Base-by-base conservation (phyloP, 768 basidiomycete genomes). In the Suillus alpinus region DNA sequence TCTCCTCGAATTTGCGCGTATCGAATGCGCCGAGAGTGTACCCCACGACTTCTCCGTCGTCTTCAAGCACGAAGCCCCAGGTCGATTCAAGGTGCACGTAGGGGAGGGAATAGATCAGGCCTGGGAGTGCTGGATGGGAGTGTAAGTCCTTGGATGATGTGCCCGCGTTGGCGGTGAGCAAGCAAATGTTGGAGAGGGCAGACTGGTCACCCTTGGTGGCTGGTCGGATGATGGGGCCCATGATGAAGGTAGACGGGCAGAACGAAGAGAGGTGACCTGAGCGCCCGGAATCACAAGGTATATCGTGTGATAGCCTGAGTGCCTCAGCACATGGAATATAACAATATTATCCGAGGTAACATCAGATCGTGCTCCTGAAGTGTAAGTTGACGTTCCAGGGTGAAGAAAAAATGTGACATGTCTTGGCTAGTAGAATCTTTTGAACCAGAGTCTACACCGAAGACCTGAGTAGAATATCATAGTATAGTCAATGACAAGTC, bases 61-160 rank as follows among this genome's bases (percentile, higher is more conserved):
- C 85, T 44, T 83, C 85, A 69, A 94, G 74, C 44, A 92, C 89
- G 70, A 89, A 93, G 12, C 83, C 89, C 82, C 84, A 91, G 26
- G 86, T 85, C 57, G 68, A 65, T 6, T 75, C 80, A 16, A 88
- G 73, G 57, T 84, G 83, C 60, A 89, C 80, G 72, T 93, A 93
- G 2, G 91, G 91, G 50, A 90, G 81, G 3, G 91, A 86, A 67
- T 86, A 92, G 46, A 88, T 78, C 46, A 91, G 78, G 6, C 91
- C 89, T 12, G 84, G 86, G 37, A 92, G 83, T 64, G 88, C 86
- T 13, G 76, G 77, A 65, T 79, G 81, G 43, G 83, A 82, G 74
- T 91, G 87, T 32, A 85, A 76, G 40, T 66, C 66, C 70, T 85
- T 84, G 40, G 88, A 88, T 59, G 87, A 86, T 63, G 74, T 76